Percentiles rank a stretch among this genome's conserved stretches.
Evolutionary conservation across 2,329 filamentous ascomycete genomes (phyloP).

Genomic region (Epichloe uncinata): DNA sequence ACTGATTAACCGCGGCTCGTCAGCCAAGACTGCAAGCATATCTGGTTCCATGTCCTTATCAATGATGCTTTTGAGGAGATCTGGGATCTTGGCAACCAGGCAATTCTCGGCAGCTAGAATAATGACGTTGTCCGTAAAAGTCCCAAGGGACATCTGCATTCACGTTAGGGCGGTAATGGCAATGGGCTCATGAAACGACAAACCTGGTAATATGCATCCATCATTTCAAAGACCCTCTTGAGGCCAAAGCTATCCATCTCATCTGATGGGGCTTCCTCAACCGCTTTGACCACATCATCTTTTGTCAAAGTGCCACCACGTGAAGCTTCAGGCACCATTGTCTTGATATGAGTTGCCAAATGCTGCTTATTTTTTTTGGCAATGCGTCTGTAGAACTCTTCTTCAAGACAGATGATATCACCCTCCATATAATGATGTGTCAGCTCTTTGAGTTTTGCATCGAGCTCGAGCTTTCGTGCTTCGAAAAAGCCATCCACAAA

Average conservation of each 20-base stretch:
- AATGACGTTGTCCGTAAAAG: constrained; percentile 4
- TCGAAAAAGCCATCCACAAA: constrained; percentile 1
- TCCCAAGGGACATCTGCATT: constrained; percentile 2
- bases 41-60: not conserved
- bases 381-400: not conserved
- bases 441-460: constrained; percentile 26
- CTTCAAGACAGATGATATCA: constrained; percentile 16
- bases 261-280: constrained; percentile 7
- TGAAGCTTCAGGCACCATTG: not conserved
- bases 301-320: constrained; percentile 2
- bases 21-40: not conserved
- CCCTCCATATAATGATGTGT: constrained; percentile 23
- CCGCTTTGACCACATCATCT: constrained; percentile 6
- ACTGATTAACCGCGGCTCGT: not conserved
- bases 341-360: not conserved
- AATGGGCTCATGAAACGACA: not conserved
- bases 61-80: not conserved
- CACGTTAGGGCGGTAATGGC: not conserved
- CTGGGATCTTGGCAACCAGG: constrained; percentile 1
- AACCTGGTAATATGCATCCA: constrained; percentile 31
- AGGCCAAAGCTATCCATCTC: constrained; percentile 17
- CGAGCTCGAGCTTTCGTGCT: constrained; percentile 2
- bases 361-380: not conserved
- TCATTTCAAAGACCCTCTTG: constrained; percentile 29
- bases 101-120: constrained; percentile 4